Evolutionary conservation across 768 basidiomycete species (phyloP).

Genomic region (Lanmaoa rubissima): DNA sequence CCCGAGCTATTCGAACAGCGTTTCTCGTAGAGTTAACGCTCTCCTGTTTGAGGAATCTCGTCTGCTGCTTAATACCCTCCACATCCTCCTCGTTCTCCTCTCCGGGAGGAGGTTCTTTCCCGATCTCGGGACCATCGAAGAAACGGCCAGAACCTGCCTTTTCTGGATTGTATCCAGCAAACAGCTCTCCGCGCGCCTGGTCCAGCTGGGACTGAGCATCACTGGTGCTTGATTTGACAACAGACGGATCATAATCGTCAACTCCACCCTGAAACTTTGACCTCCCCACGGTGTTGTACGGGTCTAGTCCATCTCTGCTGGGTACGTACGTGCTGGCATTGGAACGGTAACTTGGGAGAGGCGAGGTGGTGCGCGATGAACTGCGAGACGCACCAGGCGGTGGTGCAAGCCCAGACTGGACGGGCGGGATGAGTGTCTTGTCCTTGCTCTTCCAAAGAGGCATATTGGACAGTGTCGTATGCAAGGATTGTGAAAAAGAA

Average conservation of each 20-base stretch:
- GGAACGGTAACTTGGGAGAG: slow-evolving; percentile 46
- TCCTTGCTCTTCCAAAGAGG: slow-evolving; percentile 62
- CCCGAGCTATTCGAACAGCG: slow-evolving; percentile 88
- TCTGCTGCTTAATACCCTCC: slow-evolving; percentile 94
- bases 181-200: slow-evolving; percentile 68
- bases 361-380: slow-evolving; percentile 35
- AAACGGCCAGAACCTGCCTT: slow-evolving; percentile 62
- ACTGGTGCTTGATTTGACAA: slow-evolving; percentile 1
- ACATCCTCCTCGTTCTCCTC: slow-evolving; percentile 85
- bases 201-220: slow-evolving; percentile 50
- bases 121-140: slow-evolving; percentile 57
- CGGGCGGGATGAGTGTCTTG: slow-evolving; percentile 66
- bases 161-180: slow-evolving; percentile 68
- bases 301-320: slow-evolving; percentile 63
- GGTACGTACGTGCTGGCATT: slow-evolving; percentile 62
- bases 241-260: slow-evolving; percentile 26
- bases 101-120: slow-evolving; percentile 50
- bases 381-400: slow-evolving; percentile 25
- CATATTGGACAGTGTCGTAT: slow-evolving; percentile 14
- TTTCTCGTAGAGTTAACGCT: slow-evolving; percentile 86
- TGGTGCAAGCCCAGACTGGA: slow-evolving; percentile 37
- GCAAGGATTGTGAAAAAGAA: neutral
- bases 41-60: slow-evolving; percentile 87
- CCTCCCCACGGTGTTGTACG: slow-evolving; percentile 37
- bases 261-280: slow-evolving; percentile 25